Conservation (phyloP, 768 basidiomycete genomes). For the Rhizopogon vesiculosus region DNA sequence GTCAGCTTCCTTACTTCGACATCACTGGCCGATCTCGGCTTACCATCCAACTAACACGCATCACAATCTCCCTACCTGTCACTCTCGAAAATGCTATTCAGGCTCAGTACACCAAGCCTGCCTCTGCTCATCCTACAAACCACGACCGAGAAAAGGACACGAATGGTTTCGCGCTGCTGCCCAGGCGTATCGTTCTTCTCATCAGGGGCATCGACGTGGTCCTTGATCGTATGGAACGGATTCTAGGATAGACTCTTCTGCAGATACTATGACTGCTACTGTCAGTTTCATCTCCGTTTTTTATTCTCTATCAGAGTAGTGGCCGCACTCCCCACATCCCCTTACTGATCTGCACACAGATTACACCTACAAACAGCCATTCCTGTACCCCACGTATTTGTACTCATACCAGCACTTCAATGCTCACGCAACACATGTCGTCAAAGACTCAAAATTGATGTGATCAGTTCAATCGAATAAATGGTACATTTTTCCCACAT, state of each 20-base stretch:
- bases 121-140: slow-evolving; percentile 11
- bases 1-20: slow-evolving; percentile 73
- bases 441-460: not conserved
- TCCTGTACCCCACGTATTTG: not conserved
- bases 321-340: no score
- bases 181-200: slow-evolving; percentile 51
- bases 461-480: not conserved
- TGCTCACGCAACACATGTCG: not conserved
- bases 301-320: not conserved
- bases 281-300: not conserved
- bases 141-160: slow-evolving; percentile 13
- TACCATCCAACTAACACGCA: slow-evolving; percentile 72
- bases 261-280: not conserved
- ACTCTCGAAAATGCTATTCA: slow-evolving; percentile 66
- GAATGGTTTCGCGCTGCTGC: slow-evolving; percentile 39
- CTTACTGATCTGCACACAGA: not conserved
- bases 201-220: slow-evolving; percentile 59
- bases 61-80: slow-evolving; percentile 70
- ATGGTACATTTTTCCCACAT: not conserved
- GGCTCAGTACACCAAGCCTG: slow-evolving; percentile 29
- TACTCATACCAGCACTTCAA: not conserved
- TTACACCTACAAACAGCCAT: not conserved
- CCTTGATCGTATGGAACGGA: slow-evolving; percentile 63
- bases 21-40: slow-evolving; percentile 70
- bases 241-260: slow-evolving; percentile 23